Evolutionary conservation across 1,284 basidiomycete species (phyloP).

Genomic region (Ganoderma resinaceum): DNA sequence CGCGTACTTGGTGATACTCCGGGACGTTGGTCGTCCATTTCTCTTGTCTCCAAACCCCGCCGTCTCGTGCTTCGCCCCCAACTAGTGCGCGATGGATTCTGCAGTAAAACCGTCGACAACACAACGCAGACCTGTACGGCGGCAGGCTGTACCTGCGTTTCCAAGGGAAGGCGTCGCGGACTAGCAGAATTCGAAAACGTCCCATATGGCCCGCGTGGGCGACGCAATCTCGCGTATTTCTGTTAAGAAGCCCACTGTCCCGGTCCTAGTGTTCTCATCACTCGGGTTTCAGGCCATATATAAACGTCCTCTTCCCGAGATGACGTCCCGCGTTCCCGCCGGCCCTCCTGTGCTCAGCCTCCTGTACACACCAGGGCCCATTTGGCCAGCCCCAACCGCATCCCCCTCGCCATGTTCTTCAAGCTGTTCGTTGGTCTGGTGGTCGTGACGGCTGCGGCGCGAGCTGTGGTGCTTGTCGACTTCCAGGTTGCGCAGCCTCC

Average conservation of each 20-base stretch:
- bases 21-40: neutral
- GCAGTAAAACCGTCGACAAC: neutral
- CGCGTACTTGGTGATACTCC: too few species aligned
- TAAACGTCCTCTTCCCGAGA: neutral
- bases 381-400: neutral
- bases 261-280: constrained; percentile 12
- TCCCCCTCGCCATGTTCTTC: constrained; percentile 21
- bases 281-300: neutral
- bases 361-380: neutral
- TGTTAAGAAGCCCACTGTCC: neutral
- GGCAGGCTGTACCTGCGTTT: neutral
- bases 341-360: neutral
- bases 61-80: neutral
- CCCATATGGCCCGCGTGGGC: constrained; percentile 10
- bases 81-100: neutral
- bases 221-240: constrained; percentile 13
- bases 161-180: neutral
- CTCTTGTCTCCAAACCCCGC: neutral
- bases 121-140: neutral
- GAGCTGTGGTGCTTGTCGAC: constrained; percentile 60
- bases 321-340: constrained; percentile 7
- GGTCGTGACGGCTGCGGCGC: constrained; percentile 26
- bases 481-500: constrained; percentile 80
- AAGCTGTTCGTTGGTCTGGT: constrained; percentile 26
- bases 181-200: neutral